A percentile compares a stretch with the other conserved stretches of the same genome.
phyloP scores from a whole-genome alignment of 176 grass and related monocot genomes.

The Calamus simplicifolius region DNA sequence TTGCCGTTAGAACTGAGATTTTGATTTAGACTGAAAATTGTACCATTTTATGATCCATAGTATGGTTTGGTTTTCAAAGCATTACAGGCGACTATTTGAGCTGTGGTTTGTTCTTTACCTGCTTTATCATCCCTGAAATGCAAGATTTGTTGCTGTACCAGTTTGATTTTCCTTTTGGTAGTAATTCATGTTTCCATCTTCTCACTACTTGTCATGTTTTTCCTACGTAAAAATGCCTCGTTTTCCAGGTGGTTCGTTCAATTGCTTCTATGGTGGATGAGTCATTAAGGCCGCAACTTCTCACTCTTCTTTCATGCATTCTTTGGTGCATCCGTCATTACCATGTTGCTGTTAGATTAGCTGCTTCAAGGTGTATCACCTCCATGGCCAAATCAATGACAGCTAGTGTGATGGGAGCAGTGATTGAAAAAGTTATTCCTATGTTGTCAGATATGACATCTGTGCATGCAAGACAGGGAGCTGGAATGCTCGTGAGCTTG shows the following conservation, averaged over 20 bases:
- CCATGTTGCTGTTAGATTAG: constrained; percentile 97
- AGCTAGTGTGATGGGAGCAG: constrained; percentile 66
- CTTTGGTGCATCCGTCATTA: constrained; percentile 69
- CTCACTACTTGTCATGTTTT: constrained; percentile 10
- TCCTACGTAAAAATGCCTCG: neutral
- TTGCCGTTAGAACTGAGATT: too few species aligned
- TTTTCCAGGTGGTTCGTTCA: constrained; percentile 63
- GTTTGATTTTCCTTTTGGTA: too few species aligned
- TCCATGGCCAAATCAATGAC: constrained; percentile 93
- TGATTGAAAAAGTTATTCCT: constrained; percentile 84
- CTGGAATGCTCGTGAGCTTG: constrained; percentile 93
- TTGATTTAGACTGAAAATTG: too few species aligned
- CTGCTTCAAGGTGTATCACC: constrained; percentile 87
- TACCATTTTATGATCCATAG: too few species aligned
- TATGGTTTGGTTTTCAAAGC: too few species aligned
- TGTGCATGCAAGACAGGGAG: constrained; percentile 87
- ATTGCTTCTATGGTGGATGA: constrained; percentile 61
- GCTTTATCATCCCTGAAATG: too few species aligned
- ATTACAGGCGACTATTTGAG: too few species aligned
- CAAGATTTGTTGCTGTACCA: too few species aligned
- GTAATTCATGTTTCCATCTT: too few species aligned
- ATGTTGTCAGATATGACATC: constrained; percentile 90
- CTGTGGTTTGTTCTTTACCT: too few species aligned
- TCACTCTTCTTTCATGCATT: constrained; percentile 83
- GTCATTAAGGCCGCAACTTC: constrained; percentile 56